Evolutionary conservation across 2,329 filamentous ascomycete genomes (phyloP).

Genomic region (Trichoderma sp.): DNA sequence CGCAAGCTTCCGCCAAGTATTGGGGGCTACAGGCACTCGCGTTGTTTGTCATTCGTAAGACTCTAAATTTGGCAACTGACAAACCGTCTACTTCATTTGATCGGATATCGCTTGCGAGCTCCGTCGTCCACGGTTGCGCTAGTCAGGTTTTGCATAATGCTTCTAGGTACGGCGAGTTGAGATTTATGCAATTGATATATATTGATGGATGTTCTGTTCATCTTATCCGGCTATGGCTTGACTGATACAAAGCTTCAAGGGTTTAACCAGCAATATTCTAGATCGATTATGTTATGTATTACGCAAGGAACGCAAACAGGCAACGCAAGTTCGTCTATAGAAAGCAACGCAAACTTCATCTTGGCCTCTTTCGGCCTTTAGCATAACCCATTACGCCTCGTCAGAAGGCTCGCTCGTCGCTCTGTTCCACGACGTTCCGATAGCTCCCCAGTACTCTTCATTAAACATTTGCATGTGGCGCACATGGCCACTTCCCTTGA

Average conservation of each 20-base stretch:
- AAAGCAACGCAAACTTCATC: background rate
- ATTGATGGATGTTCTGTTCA: background rate
- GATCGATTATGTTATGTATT: background rate
- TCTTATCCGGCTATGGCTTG: background rate
- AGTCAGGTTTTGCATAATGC: background rate
- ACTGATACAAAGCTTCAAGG: background rate
- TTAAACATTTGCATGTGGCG: slow-evolving; percentile 60
- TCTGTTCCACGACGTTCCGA: slow-evolving; percentile 35
- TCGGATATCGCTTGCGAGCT: background rate
- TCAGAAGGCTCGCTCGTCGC: slow-evolving; percentile 13
- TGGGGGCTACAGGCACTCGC: background rate
- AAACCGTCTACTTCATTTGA: background rate
- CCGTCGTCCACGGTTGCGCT: background rate
- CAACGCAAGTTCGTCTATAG: background rate
- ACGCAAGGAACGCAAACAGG: background rate
- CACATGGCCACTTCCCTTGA: slow-evolving; percentile 61
- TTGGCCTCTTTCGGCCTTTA: background rate
- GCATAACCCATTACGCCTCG: background rate
- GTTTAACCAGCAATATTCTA: background rate
- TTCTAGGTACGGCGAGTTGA: background rate
- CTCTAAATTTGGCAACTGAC: background rate
- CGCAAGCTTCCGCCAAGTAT: background rate
- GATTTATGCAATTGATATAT: background rate
- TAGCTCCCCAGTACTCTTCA: slow-evolving; percentile 58
- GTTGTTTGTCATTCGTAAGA: background rate